These are phyloP conservation scores for Hygrophoropsis aurantiaca DNA, from an alignment of 768 basidiomycete species.

Conservation along the genomic window DNA sequence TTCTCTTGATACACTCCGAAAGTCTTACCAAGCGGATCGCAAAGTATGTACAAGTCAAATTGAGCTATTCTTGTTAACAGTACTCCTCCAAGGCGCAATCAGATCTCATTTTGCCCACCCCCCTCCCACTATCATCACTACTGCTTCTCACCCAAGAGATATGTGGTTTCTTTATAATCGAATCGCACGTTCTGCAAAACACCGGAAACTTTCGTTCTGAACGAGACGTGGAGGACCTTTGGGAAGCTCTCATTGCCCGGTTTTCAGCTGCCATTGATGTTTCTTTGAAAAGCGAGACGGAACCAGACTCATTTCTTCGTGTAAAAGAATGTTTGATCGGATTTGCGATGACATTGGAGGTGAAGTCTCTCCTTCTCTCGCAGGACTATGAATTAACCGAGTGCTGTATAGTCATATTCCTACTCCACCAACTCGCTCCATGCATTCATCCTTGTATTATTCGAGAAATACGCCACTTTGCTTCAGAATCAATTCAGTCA, in stretches of 20 bases:
- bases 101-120: conserved; percentile 83
- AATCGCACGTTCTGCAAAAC: conserved; percentile 86
- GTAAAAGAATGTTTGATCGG: conserved; percentile 83
- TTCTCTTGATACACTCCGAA: conserved; percentile 85
- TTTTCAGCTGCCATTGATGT: conserved; percentile 72
- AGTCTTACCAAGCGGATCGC: conserved; percentile 95
- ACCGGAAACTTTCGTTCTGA: conserved; percentile 88
- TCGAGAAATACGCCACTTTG: conserved; percentile 85
- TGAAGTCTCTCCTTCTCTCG: conserved; percentile 28
- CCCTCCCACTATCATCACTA: conserved; percentile 65
- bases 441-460: conserved; percentile 80
- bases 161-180: conserved; percentile 96
- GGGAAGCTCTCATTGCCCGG: conserved; percentile 81
- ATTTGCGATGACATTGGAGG: conserved; percentile 93
- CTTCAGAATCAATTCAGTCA: conserved; percentile 79
- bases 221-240: conserved; percentile 90
- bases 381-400: conserved; percentile 3
- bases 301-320: conserved; percentile 77
- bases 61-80: conserved; percentile 12
- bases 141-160: conserved; percentile 87
- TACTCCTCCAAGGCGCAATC: conserved; percentile 79
- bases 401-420: conserved; percentile 66
- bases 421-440: conserved; percentile 86
- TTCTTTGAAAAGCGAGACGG: conserved; percentile 70
- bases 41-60: conserved; percentile 49